Conservation (phyloP, 169 alveolate genomes). For the Pseudocohnilembus persalinus region DNA sequence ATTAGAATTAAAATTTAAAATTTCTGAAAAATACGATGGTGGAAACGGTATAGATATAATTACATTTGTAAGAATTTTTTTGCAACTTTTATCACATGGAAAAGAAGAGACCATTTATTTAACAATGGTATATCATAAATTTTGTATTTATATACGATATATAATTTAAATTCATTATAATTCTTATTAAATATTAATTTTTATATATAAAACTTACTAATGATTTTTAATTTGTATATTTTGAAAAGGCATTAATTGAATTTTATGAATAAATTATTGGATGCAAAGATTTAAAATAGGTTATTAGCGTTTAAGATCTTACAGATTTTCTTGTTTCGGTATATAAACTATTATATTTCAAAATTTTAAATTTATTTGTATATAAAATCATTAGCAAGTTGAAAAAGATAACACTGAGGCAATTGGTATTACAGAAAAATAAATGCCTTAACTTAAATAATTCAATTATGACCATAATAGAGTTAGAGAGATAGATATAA, state of each 20-base stretch:
- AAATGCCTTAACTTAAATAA: background rate
- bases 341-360: background rate
- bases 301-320: background rate
- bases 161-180: background rate
- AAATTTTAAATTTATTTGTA: too few species aligned
- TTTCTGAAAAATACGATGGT: too few species aligned
- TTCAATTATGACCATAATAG: background rate
- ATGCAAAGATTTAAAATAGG: background rate
- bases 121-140: background rate
- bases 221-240: too few species aligned
- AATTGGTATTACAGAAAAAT: too few species aligned
- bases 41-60: too few species aligned
- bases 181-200: too few species aligned
- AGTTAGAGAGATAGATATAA: background rate
- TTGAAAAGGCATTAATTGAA: background rate
- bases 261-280: background rate
- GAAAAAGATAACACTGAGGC: background rate
- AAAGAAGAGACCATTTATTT: background rate
- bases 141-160: too few species aligned
- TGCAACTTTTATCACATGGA: background rate
- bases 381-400: too few species aligned
- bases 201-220: too few species aligned
- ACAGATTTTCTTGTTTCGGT: too few species aligned
- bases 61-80: background rate
- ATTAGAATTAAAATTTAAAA: too few species aligned